Percentiles rank a stretch among this genome's conserved stretches.
These are phyloP conservation scores for Castanospermum australe DNA, from an alignment of 306 rosid species.

Conservation along the genomic window DNA sequence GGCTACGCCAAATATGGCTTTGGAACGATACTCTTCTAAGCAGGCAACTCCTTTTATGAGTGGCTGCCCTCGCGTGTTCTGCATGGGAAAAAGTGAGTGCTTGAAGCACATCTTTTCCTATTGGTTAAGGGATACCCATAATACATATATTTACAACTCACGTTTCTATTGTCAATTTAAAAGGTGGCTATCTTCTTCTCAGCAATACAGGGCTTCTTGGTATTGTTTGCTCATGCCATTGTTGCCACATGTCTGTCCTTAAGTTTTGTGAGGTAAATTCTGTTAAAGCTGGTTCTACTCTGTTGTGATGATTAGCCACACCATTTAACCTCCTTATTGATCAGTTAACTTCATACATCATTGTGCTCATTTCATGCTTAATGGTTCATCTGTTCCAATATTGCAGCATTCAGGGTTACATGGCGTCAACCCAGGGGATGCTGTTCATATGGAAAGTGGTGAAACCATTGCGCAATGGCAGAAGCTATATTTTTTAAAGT, in stretches of 20 bases:
- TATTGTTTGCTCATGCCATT: slow-evolving; percentile 70
- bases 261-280: slow-evolving; percentile 71
- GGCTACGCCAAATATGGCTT: slow-evolving; percentile 7
- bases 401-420: slow-evolving; percentile 67
- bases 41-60: slow-evolving; percentile 6
- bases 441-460: slow-evolving; percentile 58
- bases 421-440: slow-evolving; percentile 57
- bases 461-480: slow-evolving; percentile 64
- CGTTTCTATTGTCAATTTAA: slow-evolving; percentile 21
- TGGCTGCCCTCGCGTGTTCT: slow-evolving; percentile 46
- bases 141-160: slow-evolving; percentile 17
- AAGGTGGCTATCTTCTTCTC: slow-evolving; percentile 46
- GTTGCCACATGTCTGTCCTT: slow-evolving; percentile 60
- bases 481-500: slow-evolving; percentile 49
- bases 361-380: slow-evolving; percentile 10
- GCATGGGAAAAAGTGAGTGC: slow-evolving; percentile 42
- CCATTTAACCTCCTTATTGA: not conserved
- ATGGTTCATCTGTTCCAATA: slow-evolving; percentile 14
- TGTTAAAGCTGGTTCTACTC: not conserved
- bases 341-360: not conserved
- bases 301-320: not conserved
- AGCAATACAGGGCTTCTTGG: slow-evolving; percentile 52
- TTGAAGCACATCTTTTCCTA: not conserved
- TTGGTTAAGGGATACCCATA: not conserved
- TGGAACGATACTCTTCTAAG: slow-evolving; percentile 15